Evolutionary conservation across 1,284 basidiomycete species (phyloP).

Genomic region (Melampsora occidentalis): DNA sequence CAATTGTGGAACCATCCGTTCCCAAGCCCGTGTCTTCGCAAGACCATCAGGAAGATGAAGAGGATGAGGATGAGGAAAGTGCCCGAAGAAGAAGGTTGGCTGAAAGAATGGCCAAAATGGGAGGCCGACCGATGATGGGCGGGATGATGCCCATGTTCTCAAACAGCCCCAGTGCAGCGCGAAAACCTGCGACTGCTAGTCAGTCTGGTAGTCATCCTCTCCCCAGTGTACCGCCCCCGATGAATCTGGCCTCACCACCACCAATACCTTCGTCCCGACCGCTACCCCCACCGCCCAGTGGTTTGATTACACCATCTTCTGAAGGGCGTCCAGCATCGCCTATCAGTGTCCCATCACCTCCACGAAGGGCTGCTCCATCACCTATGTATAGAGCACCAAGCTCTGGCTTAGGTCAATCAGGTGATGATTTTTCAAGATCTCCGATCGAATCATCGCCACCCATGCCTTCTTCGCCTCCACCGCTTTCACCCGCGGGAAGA

Average conservation of each 20-base stretch:
- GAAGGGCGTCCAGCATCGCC: slow-evolving; percentile 5
- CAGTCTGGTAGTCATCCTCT: slow-evolving; percentile 7
- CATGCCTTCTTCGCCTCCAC: slow-evolving; percentile 21
- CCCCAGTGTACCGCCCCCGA: slow-evolving; percentile 10
- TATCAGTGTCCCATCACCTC: neutral
- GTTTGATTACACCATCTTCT: slow-evolving; percentile 5
- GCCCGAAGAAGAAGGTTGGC: slow-evolving; percentile 35
- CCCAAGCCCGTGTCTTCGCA: neutral
- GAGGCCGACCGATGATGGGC: slow-evolving; percentile 39
- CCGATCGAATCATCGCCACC: slow-evolving; percentile 3
- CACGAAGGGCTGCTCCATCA: slow-evolving; percentile 17
- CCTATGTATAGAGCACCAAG: slow-evolving; percentile 17
- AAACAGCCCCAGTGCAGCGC: neutral
- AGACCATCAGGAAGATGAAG: slow-evolving; percentile 1
- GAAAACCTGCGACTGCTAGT: neutral
- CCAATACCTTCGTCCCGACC: slow-evolving; percentile 15
- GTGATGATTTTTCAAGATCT: slow-evolving; percentile 1
- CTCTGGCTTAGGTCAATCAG: slow-evolving; percentile 4
- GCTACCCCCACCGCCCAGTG: slow-evolving; percentile 2
- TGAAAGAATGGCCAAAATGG: slow-evolving; percentile 43
- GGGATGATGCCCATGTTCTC: slow-evolving; percentile 36
- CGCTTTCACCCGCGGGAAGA: slow-evolving; percentile 4
- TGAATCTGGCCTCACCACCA: neutral
- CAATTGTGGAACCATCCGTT: neutral
- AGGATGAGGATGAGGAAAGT: slow-evolving; percentile 26